Evolutionary conservation across 805 yeast genomes (phyloP), one percentile per base, ranked within the genome.

Genomic region (Pichia scutulata): DNA sequence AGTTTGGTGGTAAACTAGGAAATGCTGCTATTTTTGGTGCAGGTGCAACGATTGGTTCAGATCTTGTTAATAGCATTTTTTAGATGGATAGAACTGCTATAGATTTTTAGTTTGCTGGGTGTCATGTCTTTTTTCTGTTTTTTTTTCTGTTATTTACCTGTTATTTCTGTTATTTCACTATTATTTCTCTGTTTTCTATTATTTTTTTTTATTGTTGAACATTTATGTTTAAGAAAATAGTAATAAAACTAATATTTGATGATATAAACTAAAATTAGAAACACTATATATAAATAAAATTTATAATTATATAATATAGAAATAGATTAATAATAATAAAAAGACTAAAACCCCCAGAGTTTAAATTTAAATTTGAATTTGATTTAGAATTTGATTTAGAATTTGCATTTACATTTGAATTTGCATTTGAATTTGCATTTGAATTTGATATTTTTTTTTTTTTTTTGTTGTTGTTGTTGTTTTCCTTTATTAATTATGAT

Each of bases 1-100:
- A 76, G 62, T 81, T 88, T 59, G 97, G 97, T 23, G 75, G 87
- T 50, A 85, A 89, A 68, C 72, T 92, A 51, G 97, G 97, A 54
- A 82, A 89, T 58, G 97, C 97, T n/a, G 95, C 95, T 39, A 82
- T 92, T 48, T 92, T 89, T 57, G 98, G 97, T 69, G 98, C 97
- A 7, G 98, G 98, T 74, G 96, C 98, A 30, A 85, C 97, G 1
- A 74, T 92, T 50, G 98, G 98, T 62, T 76, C 89, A 46, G 92
- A 90, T 61, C 55, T 93, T 44, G 88, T 92, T 48, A 82, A 89
- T 66, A 47, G 60, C 5, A 59, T 57, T 42, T 58, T 57, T n/a
- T 41, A 5, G 19, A 19, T 10, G 14, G 16, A 12, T 28, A 28
- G 33, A n/a, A n/a, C n/a, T n/a, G n/a, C n/a, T n/a, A n/a, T n/a